Percentiles rank a stretch among this genome's conserved stretches.
Conservation (phyloP, 306 rosid genomes). For the Cyclanthera cordifolia region DNA sequence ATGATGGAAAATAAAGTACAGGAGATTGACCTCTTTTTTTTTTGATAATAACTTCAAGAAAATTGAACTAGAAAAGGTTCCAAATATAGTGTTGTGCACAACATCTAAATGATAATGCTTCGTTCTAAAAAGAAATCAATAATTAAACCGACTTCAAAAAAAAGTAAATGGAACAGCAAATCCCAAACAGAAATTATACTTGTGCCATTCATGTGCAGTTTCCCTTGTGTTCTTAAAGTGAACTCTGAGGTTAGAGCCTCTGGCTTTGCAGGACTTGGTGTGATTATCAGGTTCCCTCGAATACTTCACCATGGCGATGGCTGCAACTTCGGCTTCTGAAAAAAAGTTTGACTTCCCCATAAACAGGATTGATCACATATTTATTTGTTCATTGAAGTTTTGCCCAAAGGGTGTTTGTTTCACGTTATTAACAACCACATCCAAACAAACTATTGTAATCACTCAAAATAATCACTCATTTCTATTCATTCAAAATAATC, state of each 20-base stretch:
- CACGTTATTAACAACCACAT: too few relatives aligned
- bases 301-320: conserved; percentile 73
- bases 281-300: conserved; percentile 83
- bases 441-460: too few relatives aligned
- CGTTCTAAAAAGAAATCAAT: background rate
- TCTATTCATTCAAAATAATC: too few relatives aligned
- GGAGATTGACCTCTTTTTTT: background rate
- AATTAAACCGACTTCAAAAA: conserved; percentile 4
- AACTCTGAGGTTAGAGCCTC: conserved; percentile 82
- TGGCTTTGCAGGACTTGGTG: conserved; percentile 93
- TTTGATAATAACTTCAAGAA: background rate
- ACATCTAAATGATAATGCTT: background rate
- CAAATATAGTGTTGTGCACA: background rate
- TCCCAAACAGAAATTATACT: background rate
- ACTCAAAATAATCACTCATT: too few relatives aligned
- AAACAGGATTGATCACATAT: background rate
- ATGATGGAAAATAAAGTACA: background rate
- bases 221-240: too few relatives aligned
- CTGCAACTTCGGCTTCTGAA: background rate
- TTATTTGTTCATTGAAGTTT: background rate
- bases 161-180: background rate
- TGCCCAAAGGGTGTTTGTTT: background rate
- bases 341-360: background rate
- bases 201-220: conserved; percentile 39
- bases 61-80: background rate